Evolutionary conservation across 1,284 basidiomycete genomes (phyloP), one percentile per base, ranked within the genome.

Genomic region (Cystobasidium slooffiae): DNA sequence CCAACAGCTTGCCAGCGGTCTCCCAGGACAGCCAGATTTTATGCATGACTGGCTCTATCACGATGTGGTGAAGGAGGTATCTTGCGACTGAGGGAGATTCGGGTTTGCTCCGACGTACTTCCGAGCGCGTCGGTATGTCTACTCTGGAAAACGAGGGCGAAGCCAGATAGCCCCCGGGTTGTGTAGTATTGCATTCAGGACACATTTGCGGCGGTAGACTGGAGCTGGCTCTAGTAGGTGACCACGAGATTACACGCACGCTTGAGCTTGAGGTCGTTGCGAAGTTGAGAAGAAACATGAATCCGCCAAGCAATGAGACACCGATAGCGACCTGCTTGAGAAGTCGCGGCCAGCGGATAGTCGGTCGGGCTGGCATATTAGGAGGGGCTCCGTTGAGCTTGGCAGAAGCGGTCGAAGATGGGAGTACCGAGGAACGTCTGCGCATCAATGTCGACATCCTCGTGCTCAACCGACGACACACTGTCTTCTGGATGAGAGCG

Each of bases 31-130:
- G n/a, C 56, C 56, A 70, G 24, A 24, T 51, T 24, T 58, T 58
- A n/a, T 63, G 31, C 16, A 70, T 47, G 6, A 58, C 44, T n/a
- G 56, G 47, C 12, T 49, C 44, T 16, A 70, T 55, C 3, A 63
- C 52, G 1, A 70, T 63, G 46, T 70, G 55, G 39, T 70, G 68
- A 16, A 70, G 22, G 31, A 70, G 68, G 39, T 62, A 70, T 31
- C 56, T 7, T 10, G 43, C 37, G 0, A 68, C 39, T n/a, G 67
- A 8, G 24, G 67, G 37, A 31, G 44, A 49, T 16, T 14, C 31
- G 24, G 31, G 44, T 20, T 16, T 49, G 20, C 20, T 49, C 22
- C 41, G 14, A 10, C 59, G 39, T 20, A 62, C 59, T 44, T 62
- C 22, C 12, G 8, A 8, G 16, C 59, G 39, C 24, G 59, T 37